Percentiles rank a stretch among this genome's conserved stretches.
Conservation (phyloP, 2,329 filamentous ascomycete species). For the Aspergillus fijiensis region DNA sequence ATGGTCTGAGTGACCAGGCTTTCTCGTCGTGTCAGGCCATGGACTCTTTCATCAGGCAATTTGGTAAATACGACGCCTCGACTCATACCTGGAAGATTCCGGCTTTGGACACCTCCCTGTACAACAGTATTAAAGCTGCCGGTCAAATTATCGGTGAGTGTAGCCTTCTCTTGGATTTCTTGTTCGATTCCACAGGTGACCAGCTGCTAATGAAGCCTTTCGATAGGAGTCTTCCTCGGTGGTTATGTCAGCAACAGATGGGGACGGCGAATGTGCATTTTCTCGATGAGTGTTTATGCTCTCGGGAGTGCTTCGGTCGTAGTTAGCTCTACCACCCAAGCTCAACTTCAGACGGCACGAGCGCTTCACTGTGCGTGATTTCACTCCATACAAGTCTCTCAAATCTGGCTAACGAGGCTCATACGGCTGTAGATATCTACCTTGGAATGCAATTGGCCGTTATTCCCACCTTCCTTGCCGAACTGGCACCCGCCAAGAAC, state of each 20-base stretch:
- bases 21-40: constrained; percentile 4
- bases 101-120: not conserved
- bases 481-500: not conserved
- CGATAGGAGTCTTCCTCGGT: not conserved
- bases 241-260: not conserved
- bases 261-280: not conserved
- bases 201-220: too few species aligned
- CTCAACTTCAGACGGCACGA: not conserved
- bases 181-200: not conserved
- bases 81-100: not conserved
- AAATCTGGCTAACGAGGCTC: not conserved
- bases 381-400: not conserved
- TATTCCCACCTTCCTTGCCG: not conserved
- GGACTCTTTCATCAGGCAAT: constrained; percentile 1
- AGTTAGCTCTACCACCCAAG: not conserved
- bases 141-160: not conserved
- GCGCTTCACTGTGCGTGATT: not conserved
- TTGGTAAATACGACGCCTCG: not conserved
- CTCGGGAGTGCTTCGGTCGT: constrained; percentile 1
- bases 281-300: constrained; percentile 1
- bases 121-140: constrained; percentile 1
- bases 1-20: constrained; percentile 5
- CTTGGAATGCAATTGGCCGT: constrained; percentile 5
- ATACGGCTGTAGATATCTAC: not conserved
- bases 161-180: not conserved